Evolutionary conservation across 306 rosid genomes (phyloP), one percentile per base, ranked within the genome.

Genomic region (Pterocarpus santalinus): DNA sequence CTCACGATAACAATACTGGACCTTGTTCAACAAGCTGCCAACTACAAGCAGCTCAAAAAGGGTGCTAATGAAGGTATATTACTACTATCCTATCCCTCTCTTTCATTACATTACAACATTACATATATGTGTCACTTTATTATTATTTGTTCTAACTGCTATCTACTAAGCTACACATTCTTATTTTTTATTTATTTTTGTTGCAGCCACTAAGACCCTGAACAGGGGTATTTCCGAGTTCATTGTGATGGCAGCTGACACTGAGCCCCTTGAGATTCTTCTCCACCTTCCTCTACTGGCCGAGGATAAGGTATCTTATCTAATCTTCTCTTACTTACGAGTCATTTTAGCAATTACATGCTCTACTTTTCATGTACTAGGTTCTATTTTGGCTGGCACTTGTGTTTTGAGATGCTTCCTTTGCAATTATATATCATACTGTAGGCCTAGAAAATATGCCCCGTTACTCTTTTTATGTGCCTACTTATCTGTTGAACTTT

Each of bases 201-300:
- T 55, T 90, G 78, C 86, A 95, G 95, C 99, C 0, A 95, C 99
- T 5, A 95, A 95, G 87, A 95, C 94, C 15, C 84, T 93, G 63
- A 93, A 95, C 76, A 89, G 97, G 61, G 99, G 97, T 51, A 91
- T 93, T 65, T 90, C 96, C 38, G 98, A 95, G 89, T 93, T 95
- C 38, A 69, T 95, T 51, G 98, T 93, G 4, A 95, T 93, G 98
- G 97, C 94, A 0, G 96, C 97, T 1, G 98, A 95, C 46, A 78
- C 96, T 7, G 97, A 93, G 73, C 99, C 99, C 0, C 94, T 93
- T 49, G 97, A 95, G 90, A 95, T 93, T 72, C 96, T 95, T 71
- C 96, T 93, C 3, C 97, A 93, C 77, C 97, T 93, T 75, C 99
- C 98, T 49, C 83, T 95, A 0, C 86, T 95, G 44, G 96, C 98